Percentiles rank a stretch among this genome's conserved stretches.
Conservation (phyloP, 2,329 filamentous ascomycete species). For the Ceratocystis alfenasii region DNA sequence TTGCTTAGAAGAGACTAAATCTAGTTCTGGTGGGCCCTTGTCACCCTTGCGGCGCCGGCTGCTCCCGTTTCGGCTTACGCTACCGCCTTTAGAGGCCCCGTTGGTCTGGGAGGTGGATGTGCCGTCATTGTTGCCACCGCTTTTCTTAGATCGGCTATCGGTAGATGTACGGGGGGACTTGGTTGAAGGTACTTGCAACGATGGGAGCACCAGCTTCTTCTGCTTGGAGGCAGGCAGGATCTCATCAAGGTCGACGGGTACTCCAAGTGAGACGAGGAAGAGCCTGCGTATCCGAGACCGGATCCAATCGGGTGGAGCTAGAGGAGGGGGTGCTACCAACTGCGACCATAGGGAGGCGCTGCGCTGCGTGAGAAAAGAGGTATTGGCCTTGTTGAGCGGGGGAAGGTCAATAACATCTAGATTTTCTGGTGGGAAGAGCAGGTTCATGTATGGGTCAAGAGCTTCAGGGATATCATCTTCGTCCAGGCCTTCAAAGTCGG, state of each 20-base stretch:
- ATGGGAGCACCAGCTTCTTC: slow-evolving; percentile 90
- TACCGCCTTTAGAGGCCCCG: not conserved
- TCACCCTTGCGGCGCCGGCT: slow-evolving; percentile 43
- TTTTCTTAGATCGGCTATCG: slow-evolving; percentile 41
- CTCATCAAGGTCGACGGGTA: slow-evolving; percentile 92
- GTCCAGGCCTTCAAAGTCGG: slow-evolving; percentile 52
- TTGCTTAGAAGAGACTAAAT: slow-evolving; percentile 65
- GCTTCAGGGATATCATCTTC: slow-evolving; percentile 48
- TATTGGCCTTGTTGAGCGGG: slow-evolving; percentile 41
- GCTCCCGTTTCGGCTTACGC: slow-evolving; percentile 21
- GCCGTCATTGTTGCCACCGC: slow-evolving; percentile 33
- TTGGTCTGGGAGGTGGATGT: not conserved
- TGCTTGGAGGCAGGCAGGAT: slow-evolving; percentile 95
- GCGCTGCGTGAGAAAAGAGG: slow-evolving; percentile 71
- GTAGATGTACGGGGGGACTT: slow-evolving; percentile 44
- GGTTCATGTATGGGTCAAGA: slow-evolving; percentile 54
- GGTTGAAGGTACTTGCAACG: slow-evolving; percentile 57
- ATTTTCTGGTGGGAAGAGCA: slow-evolving; percentile 50
- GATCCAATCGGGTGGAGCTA: slow-evolving; percentile 96
- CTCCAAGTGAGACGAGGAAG: slow-evolving; percentile 89
- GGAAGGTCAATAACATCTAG: slow-evolving; percentile 41
- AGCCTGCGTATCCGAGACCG: slow-evolving; percentile 86
- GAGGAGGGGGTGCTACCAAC: slow-evolving; percentile 81
- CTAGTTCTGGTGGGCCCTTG: slow-evolving; percentile 60
- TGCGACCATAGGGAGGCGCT: slow-evolving; percentile 92